Base-by-base conservation (phyloP, 1,139 yeast genomes). In the Hemisphaericaspora xylofermentans region DNA sequence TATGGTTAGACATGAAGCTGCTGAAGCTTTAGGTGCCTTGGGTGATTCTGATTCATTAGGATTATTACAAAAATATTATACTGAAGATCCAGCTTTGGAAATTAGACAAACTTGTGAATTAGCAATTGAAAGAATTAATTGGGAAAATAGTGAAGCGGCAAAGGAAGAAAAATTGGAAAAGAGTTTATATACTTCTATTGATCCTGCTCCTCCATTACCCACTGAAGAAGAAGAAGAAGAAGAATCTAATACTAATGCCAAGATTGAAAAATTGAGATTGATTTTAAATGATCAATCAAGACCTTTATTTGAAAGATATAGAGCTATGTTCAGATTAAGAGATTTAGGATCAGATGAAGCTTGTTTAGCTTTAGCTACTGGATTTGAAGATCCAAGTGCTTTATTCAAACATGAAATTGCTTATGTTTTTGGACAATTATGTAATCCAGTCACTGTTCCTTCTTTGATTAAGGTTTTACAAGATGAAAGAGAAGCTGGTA, bases 1-100 rank as follows among this genome's bases (percentile, higher is more conserved):
- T 45, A 94, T 94, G 98, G 99, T 94, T 28, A 85, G 99, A 64
- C 99, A 94, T 63, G 99, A 94, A 65, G 98, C 98, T 16, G 98
- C 98, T 10, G 99, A 94, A 66, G 98, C 98, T 25, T 75, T 94
- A 43, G 99, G 98, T 45, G 98, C 98, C 29, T 72, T 94, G 42
- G 96, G 96, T 37, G 95, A 89, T 62, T 66, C 68, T 38, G 84
- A 79, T 4, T 86, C 96, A n/a, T 64, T 93, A 44, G 77, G 69
- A 0, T 64, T 89, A 40, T 76, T 94, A 51, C 68, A 78, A 48
- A 70, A 81, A 39, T 88, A 84, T 63, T 72, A 64, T 52, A 64
- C 69, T 47, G 77, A 83, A 40, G 98, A 93, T 58, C 95, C 95
- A 10, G 68, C 84, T 38, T 74, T 87, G 53, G 97, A 91, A 54